Base-by-base conservation (phyloP, 805 yeast genomes). In the Metschnikowia noctiluminum region DNA sequence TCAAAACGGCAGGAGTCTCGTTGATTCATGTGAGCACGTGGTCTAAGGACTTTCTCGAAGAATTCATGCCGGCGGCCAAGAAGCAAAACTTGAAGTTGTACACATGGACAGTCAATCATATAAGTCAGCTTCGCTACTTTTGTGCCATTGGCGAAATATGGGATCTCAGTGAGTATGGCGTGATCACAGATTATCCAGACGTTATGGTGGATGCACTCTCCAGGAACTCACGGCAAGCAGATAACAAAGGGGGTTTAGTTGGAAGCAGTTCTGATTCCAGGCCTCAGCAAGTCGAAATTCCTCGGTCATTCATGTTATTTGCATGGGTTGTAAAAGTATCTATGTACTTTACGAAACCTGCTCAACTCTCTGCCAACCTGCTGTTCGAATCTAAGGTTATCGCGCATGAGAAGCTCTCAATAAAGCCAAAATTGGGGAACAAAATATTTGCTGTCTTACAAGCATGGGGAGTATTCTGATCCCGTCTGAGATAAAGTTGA, bases 91-190 rank as follows among this genome's bases (percentile, higher is more conserved):
- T 71, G 55, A 62, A 61, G 42, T 56, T 73, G 35, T 70, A 58
- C 47, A 59, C 69, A 15, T 73, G 77, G 78, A 73, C 78, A 9
- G 55, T 73, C 40, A 73, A 73, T 52, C 66, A 51, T 36, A 46
- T 42, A n/a, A 50, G 49, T n/a, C 77, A 73, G 50, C 66, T 58
- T 40, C 65, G 68, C 31, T 70, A 70, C 55, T 62, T 71, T 40
- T 44, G 42, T 16, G 56, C 52, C 14, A 45, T 71, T 14, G 67
- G 73, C 35, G 48, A 46, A 39, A 36, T 45, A 5, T 63, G 65
- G 14, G 42, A 51, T 2, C 39, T 73, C 9, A 37, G 45, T 2
- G 71, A 69, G 39, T 71, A 62, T 48, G 78, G 75, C 0, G 53
- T 73, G 10, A 64, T 73, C 35, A 49, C 66, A 6, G 78, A 73